Conservation (phyloP, 352 stramenopile genomes). For the Globisporangium barbulae region DNA sequence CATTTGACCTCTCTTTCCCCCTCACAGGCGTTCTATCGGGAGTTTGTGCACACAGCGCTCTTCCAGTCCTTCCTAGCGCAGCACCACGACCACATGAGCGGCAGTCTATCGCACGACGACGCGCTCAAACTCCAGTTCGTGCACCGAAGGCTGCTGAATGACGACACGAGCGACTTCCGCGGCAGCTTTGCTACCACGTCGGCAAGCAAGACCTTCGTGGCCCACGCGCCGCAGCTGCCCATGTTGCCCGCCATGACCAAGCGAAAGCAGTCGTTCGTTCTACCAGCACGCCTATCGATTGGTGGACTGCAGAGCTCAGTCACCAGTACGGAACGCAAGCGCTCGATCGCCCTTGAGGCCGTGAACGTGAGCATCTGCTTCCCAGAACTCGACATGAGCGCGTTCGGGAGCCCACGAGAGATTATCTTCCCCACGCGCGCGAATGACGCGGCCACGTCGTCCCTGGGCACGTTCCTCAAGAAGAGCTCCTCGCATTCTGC, state of each 20-base stretch:
- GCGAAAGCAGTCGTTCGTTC: conserved; percentile 16
- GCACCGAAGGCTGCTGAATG: conserved; percentile 26
- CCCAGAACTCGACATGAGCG: conserved; percentile 21
- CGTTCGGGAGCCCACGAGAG: conserved; percentile 26
- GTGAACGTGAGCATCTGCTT: conserved; percentile 26
- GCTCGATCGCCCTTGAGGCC: conserved; percentile 8
- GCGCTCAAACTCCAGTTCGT: conserved; percentile 40
- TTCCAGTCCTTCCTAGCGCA: conserved; percentile 42
- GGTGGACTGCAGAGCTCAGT: background rate
- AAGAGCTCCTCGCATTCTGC: background rate
- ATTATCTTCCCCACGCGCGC: conserved; percentile 29
- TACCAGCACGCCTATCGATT: conserved; percentile 3
- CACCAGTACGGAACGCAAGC: background rate
- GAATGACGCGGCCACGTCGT: conserved; percentile 27
- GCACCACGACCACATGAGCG: conserved; percentile 33
- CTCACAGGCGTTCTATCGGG: conserved; percentile 29
- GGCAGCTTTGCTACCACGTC: conserved; percentile 11
- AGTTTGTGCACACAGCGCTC: conserved; percentile 27
- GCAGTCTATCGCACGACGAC: conserved; percentile 26
- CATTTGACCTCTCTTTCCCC: background rate
- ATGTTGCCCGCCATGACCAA: background rate
- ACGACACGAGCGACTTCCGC: conserved; percentile 3
- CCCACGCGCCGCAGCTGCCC: conserved; percentile 23
- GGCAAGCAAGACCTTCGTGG: conserved; percentile 41
- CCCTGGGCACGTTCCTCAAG: conserved; percentile 26